A percentile compares a stretch with the other conserved stretches of the same genome.
Evolutionary conservation across 2,329 filamentous ascomycete species (phyloP).

Genomic region (Venturia asperata): DNA sequence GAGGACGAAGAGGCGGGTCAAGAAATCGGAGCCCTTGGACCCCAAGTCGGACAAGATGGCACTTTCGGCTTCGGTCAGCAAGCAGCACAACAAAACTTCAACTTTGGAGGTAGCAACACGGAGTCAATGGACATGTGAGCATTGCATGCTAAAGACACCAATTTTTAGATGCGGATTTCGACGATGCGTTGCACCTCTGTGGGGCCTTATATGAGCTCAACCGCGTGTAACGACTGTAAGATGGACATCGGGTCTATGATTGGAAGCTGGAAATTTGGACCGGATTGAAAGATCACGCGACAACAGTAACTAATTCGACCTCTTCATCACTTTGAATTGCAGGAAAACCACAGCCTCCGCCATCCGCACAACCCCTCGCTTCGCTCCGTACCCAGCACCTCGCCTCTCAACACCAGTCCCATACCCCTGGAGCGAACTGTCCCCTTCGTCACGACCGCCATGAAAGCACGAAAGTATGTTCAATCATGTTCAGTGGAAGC

Average conservation of each 20-base stretch:
- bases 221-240: neutral
- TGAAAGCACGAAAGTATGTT: conserved; percentile 21
- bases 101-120: conserved; percentile 15
- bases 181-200: no score
- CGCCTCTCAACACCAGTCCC: conserved; percentile 18
- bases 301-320: neutral
- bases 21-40: conserved; percentile 68
- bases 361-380: conserved; percentile 21
- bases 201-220: neutral
- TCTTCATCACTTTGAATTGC: conserved; percentile 6
- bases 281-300: neutral
- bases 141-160: neutral
- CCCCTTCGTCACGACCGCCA: conserved; percentile 29
- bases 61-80: conserved; percentile 65
- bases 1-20: conserved; percentile 73
- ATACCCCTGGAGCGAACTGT: conserved; percentile 23
- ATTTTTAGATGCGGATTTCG: neutral
- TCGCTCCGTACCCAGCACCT: conserved; percentile 16
- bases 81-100: conserved; percentile 39
- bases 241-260: neutral
- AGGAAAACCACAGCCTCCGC: neutral
- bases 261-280: neutral
- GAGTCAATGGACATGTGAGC: conserved; percentile 26
- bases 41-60: conserved; percentile 63
- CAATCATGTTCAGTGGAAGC: neutral